Evolutionary conservation across 208 protist genomes (phyloP), one percentile per base, ranked within the genome.

Genomic region (Acanthamoeba triangularis): DNA sequence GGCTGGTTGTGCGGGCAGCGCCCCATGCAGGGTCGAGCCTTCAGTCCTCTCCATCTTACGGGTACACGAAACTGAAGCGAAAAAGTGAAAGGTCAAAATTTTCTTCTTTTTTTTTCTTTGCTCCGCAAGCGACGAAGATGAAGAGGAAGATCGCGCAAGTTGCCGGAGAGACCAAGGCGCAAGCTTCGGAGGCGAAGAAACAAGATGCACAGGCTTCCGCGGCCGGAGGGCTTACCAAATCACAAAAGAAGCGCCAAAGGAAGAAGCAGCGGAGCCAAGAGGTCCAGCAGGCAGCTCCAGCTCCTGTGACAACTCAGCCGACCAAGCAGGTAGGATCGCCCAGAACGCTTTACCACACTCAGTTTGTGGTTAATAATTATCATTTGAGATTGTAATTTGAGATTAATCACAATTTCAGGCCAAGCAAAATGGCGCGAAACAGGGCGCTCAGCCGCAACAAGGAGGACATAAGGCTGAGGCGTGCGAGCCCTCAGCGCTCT

Each of bases 201-300:
- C 35, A 84, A n/a, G 65, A 13, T n/a, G 25, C 18, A 13, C 52
- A 59, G 18, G 16, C 52, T 59, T 33, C 67, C 14, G 67, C 33
- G n/a, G 0, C 72, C 41, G 16, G 30, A 14, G 10, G 14, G 28
- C 28, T 88, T 0, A 65, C 80, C n/a, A 88, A 88, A 63, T 88
- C 80, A 10, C 80, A 88, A 63, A 88, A 88, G 80, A 88, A 88
- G 47, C 80, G 80, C 1, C 80, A 44, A 6, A 33, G 80, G 30
- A 88, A 88, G 80, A 88, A 63, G 80, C 44, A 88, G 49, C 80
- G 44, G 14, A 16, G 33, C 14, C 41, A 41, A 37, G 37, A 56
- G 47, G 13, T 41, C 14, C 80, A 41, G 11, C 10, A 59, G 0
- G 23, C 49, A 11, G 80, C 80, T 44, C 25, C 67, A 11, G 18